phyloP scores from a whole-genome alignment of 2,329 filamentous ascomycete species.

The Aspergillus floridensis region DNA sequence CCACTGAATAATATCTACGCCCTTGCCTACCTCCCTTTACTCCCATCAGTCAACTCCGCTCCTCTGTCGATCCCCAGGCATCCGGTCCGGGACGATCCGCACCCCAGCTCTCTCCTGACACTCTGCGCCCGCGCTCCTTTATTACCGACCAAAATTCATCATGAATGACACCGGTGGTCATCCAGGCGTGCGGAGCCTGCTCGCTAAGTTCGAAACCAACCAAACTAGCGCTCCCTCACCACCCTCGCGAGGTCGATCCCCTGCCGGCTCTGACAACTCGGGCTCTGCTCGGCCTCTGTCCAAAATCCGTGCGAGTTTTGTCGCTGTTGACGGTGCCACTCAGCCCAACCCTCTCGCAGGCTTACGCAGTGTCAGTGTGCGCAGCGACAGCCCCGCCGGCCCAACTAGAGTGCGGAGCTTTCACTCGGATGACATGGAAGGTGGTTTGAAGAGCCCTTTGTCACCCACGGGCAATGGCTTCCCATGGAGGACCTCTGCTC shows the following conservation, averaged over 20 bases:
- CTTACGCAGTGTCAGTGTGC: constrained; percentile 41
- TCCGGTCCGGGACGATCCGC: constrained; percentile 2
- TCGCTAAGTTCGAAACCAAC: constrained; percentile 77
- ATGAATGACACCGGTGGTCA: constrained; percentile 25
- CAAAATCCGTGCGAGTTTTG: constrained; percentile 72
- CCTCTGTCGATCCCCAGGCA: background rate
- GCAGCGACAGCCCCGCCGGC: constrained; percentile 31
- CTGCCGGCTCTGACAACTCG: constrained; percentile 49
- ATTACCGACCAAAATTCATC: constrained; percentile 2
- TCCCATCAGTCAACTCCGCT: constrained; percentile 1
- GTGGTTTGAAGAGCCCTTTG: constrained; percentile 29
- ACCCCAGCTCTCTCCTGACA: constrained; percentile 4
- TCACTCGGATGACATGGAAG: constrained; percentile 31
- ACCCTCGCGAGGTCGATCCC: constrained; percentile 68
- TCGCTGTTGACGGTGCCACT: constrained; percentile 61
- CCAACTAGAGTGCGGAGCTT: constrained; percentile 30
- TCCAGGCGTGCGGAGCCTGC: constrained; percentile 66
- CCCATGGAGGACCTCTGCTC: constrained; percentile 18
- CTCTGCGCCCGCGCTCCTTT: background rate
- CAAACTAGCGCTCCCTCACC: constrained; percentile 59
- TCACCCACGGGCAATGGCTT: constrained; percentile 27
- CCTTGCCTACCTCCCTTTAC: constrained; percentile 1
- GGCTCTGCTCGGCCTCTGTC: constrained; percentile 60
- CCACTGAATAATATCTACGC: constrained; percentile 3
- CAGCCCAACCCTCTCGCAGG: constrained; percentile 43